Evolutionary conservation across 2,329 filamentous ascomycete genomes (phyloP), one percentile per base, ranked within the genome.

Genomic region (Trichoderma sp.): DNA sequence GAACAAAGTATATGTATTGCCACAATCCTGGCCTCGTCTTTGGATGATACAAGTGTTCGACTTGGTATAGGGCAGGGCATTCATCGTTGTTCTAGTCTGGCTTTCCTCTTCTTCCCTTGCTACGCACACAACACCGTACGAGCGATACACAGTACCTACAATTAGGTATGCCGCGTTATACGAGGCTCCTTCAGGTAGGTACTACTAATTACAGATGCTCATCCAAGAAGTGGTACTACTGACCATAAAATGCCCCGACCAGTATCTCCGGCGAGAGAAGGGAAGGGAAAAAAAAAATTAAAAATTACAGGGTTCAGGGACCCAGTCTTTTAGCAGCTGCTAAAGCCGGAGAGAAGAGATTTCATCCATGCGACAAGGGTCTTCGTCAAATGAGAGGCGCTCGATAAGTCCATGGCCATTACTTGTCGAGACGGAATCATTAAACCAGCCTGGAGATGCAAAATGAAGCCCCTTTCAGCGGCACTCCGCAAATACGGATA

Each of bases 271-370:
- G 62, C 33, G 29, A 21, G 40, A 56, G 21, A 65, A 52, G 5
- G 35, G 33, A 47, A 33, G n/a, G n/a, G 29, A 16, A 24, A 21
- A 40, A 24, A 35, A 19, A 35, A 14, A 16, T 49, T 24, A 47
- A 65, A 49, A n/a, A 37, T 64, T 64, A 58, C 63, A 61, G 57
- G 57, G 56, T 68, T 24, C 43, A 11, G 8, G n/a, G 56, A 52
- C 68, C 68, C 60, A 60, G 40, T 69, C 27, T 65, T 65, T 65
- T 65, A 65, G 68, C 68, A 65, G 33, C 68, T 69, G 67, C 59
- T 68, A 60, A 55, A 69, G 40, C 43, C 53, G 67, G 66, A 40
- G 49, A 56, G 43, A 59, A 69, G 59, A 64, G 52, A 59, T 58
- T 49, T 56, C 65, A 52, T 64, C 53, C 52, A 52, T 69, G 55